Evolutionary conservation across 352 stramenopile species (phyloP), one percentile per base, ranked within the genome.

Genomic region (Globisporangium cystogenes): DNA sequence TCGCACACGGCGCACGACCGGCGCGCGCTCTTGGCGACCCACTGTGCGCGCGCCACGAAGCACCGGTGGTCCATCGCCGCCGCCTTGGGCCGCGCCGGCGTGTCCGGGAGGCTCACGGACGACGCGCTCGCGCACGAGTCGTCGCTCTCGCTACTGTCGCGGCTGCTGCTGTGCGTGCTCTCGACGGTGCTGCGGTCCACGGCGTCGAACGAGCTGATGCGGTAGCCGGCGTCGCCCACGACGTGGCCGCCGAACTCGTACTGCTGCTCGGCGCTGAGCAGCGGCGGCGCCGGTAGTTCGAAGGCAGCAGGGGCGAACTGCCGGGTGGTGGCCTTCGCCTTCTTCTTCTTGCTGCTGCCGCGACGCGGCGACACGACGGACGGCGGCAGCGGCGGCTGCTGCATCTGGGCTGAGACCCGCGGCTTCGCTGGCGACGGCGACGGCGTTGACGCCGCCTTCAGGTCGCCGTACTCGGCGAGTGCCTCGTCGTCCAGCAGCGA

Each of bases 1-100:
- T 82, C 61, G 46, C 82, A 92, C 12, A 92, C 79, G 46, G 74
- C 60, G 51, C 82, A 92, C 7, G 65, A 41, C 23, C 72, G 77
- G 1, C 77, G 73, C 53, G 62, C 47, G 42, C 59, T 78, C 55
- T 73, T 74, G 33, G 57, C 59, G 3, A 89, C 72, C 75, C 71
- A 89, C 60, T 86, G 68, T 35, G 74, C 69, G 3, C 63, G 64
- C 2, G 65, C 20, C 1, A 87, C 78, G 45, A 92, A 92, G 48
- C 76, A 67, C 6, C 70, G 72, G 20, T 81, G 71, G 56, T 92
- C 76, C 45, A 92, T 46, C 29, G 79, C 47, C n/a, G 65, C 64
- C n/a, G 51, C 40, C 39, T 62, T 63, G 7, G 57, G 23, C 1
- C 46, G 16, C 3, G 24, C 42, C 11, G 23, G 36, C 40, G 24